Evolutionary conservation across 2,329 filamentous ascomycete species (phyloP), one percentile per base, ranked within the genome.

Genomic region (Cladosporium sp.): DNA sequence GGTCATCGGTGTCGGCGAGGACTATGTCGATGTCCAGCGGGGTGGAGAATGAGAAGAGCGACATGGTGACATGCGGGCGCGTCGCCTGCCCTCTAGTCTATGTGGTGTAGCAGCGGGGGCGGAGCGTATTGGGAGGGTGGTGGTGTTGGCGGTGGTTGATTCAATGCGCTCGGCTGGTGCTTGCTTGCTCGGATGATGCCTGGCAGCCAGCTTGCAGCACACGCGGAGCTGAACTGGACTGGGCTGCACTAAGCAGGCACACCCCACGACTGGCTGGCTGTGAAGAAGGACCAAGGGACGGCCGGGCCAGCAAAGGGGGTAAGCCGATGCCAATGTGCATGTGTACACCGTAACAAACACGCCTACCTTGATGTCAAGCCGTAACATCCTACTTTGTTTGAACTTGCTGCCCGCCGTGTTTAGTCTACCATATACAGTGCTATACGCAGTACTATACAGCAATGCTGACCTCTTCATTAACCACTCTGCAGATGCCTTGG

Each of bases 21-120:
- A 98, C 93, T 77, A 99, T 91, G 83, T 99, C 95, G 82, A 99
- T 99, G 81, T 99, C 95, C 80, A 99, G 91, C 63, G 95, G 95
- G 67, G 94, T 97, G 73, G 93, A 93, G 84, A 98, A 99, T 76
- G 81, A 82, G 83, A 96, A 96, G 83, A 96, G 96, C 72, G 95
- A 96, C 95, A 98, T 97, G 58, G 48, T 59, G 63, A 53, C 63
- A 63, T 63, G 26, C 60, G 60, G 60, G 60, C 60, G 49, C 48
- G 56, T 65, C 57, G 64, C 57, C 54, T 59, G 43, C 63, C 46
- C 54, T 56, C 21, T 64, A 5, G 26, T 64, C 11, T 54, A n/a
- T 32, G 26, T 32, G 26, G 51, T 54, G 51, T 54, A 54, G 26
- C 51, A 53, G 49, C 14, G 16, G 4, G 28, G 5, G 49, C 14